Base-by-base conservation (phyloP, 805 yeast species). In the Torulaspora microellipsoides region DNA sequence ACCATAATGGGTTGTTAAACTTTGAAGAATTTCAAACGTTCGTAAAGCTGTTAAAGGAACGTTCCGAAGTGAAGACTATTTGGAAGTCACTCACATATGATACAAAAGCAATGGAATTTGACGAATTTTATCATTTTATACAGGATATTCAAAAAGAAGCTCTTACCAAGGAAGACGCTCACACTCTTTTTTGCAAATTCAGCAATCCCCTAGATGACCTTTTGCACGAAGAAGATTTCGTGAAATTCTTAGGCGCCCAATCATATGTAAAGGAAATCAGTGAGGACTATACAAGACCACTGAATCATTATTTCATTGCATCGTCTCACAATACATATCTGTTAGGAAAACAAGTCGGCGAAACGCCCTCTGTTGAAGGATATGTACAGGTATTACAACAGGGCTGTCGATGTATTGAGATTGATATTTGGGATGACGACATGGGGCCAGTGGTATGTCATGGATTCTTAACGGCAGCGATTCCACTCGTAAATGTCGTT, bases 261-360 rank as follows among this genome's bases (percentile, higher is more conserved):
- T 48, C 66, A 0, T 55, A 66, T 35, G 44, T 58, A 15, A 49
- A 47, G 3, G 42, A 52, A 3, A 27, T 32, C 1, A 31, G 36
- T 1, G 44, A 40, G 2, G 80, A 80, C 48, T 69, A 75, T 45
- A 58, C 77, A 0, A 68, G 69, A 23, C 98, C 99, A 0, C 58
- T 93, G 30, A 86, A 80, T 58, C 91, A 90, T 54, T 93, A 95
- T 61, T 88, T 70, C 58, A 85, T 95, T 27, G 88, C 96, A 0
- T 87, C 97, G 0, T 89, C 97, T 0, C 99, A 93, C 62, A 93
- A 93, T 60, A 93, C 99, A 0, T 93, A 93, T 57, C 69, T 93
- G 3, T 65, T 81, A 23, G 99, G 99, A 0, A 72, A 93, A 31
- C 99, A 93, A 58, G 75, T 86, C 13, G 95, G 82, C 2, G 95